A percentile compares a stretch with the other conserved stretches of the same genome.
These are phyloP conservation scores for Pisolithus albus DNA, from an alignment of 768 basidiomycete genomes.

Conservation along the genomic window DNA sequence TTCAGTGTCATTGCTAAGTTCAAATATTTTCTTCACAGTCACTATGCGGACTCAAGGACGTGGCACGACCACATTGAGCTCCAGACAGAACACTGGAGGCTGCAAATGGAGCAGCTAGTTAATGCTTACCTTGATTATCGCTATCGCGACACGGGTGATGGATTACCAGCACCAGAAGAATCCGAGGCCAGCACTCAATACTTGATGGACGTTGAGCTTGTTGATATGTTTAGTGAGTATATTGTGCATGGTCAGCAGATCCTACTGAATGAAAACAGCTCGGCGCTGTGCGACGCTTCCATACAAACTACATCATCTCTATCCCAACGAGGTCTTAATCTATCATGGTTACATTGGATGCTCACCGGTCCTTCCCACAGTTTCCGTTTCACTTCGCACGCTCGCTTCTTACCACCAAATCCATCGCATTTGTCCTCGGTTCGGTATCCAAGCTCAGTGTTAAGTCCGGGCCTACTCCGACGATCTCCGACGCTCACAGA, in stretches of 20 bases:
- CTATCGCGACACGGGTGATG: neutral
- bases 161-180: neutral
- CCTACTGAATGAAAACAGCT: no score
- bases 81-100: neutral
- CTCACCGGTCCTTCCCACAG: neutral
- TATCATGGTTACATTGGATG: slow-evolving; percentile 7
- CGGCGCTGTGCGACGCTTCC: no score
- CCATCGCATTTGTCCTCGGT: slow-evolving; percentile 4
- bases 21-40: neutral
- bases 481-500: no score
- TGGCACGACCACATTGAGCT: neutral
- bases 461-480: no score
- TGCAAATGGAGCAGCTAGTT: neutral
- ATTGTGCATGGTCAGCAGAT: no score
- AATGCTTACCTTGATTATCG: neutral
- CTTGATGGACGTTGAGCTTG: no score
- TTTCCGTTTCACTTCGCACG: slow-evolving; percentile 10
- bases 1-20: no score
- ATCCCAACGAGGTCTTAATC: slow-evolving; percentile 8
- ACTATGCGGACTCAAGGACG: neutral
- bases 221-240: no score
- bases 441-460: slow-evolving; percentile 6
- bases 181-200: no score
- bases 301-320: neutral
- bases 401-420: slow-evolving; percentile 7